Evolutionary conservation across 176 grass and related monocot genomes (phyloP).

Genomic region (Calamus simplicifolius): DNA sequence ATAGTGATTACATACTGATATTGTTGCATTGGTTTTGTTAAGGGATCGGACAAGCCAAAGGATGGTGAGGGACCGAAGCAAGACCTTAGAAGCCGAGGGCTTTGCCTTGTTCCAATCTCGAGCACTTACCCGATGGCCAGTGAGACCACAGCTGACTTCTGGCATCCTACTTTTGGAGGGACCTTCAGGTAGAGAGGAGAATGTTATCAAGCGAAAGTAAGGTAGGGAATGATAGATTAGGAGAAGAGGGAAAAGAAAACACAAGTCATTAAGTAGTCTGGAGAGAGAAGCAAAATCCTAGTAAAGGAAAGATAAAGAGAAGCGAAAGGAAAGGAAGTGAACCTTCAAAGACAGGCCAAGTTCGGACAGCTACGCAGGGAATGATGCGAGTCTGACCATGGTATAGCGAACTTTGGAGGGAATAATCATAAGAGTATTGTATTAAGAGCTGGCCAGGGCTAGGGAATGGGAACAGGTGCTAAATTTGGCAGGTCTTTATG

Average conservation of each 20-base stretch:
- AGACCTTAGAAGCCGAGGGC: conserved; percentile 60
- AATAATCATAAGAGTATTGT: conserved; percentile 13
- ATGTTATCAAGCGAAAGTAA: too few relatives aligned
- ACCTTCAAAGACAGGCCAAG: conserved; percentile 15
- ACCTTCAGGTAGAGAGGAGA: conserved; percentile 44
- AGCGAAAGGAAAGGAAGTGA: conserved; percentile 7
- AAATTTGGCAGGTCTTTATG: conserved; percentile 24
- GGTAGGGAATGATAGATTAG: too few relatives aligned
- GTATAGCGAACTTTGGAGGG: not conserved
- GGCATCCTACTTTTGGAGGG: conserved; percentile 71
- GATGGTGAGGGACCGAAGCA: conserved; percentile 19
- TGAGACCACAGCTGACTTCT: conserved; percentile 54
- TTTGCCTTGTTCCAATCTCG: conserved; percentile 71
- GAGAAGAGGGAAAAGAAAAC: conserved; percentile 9
- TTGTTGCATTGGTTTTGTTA: too few relatives aligned
- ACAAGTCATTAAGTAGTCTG: too few relatives aligned
- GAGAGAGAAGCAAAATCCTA: too few relatives aligned
- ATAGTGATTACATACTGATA: too few relatives aligned
- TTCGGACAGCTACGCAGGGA: conserved; percentile 24
- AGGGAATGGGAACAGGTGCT: conserved; percentile 31
- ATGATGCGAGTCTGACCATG: conserved; percentile 35
- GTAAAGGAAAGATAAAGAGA: conserved; percentile 2
- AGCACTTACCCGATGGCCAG: conserved; percentile 57
- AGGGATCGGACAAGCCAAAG: conserved; percentile 42
- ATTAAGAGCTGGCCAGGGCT: conserved; percentile 5